phyloP scores from a whole-genome alignment of 2,329 filamentous ascomycete genomes.

The Diplodia corticola region DNA sequence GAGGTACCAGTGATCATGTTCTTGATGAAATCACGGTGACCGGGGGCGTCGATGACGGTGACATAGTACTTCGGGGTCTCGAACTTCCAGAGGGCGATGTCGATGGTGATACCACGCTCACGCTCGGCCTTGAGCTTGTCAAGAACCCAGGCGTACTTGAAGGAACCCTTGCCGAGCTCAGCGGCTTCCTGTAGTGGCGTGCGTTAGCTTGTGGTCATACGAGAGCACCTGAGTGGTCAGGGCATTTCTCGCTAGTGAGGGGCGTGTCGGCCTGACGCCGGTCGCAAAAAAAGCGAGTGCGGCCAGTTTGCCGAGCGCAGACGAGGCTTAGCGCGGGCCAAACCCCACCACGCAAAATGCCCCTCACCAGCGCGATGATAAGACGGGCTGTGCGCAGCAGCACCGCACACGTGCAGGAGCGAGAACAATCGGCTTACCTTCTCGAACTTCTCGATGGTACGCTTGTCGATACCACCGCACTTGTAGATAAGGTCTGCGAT shows the following conservation, averaged over 20 bases:
- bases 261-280: neutral
- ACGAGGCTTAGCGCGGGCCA: slow-evolving; percentile 39
- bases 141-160: slow-evolving; percentile 99
- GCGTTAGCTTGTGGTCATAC: slow-evolving; percentile 37
- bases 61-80: slow-evolving; percentile 97
- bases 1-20: slow-evolving; percentile 99
- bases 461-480: slow-evolving; percentile 99
- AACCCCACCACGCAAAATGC: slow-evolving; percentile 42
- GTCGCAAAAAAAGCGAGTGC: slow-evolving; percentile 17
- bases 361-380: slow-evolving; percentile 36
- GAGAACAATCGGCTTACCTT: slow-evolving; percentile 67
- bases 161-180: slow-evolving; percentile 99
- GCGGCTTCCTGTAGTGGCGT: slow-evolving; percentile 81
- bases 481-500: slow-evolving; percentile 97
- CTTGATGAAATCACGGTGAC: slow-evolving; percentile 99
- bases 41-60: slow-evolving; percentile 98
- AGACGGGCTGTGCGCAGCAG: slow-evolving; percentile 31
- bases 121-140: slow-evolving; percentile 99
- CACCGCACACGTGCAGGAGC: slow-evolving; percentile 27
- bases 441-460: slow-evolving; percentile 99
- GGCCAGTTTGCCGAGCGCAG: slow-evolving; percentile 29
- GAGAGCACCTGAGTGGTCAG: slow-evolving; percentile 15
- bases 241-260: neutral
- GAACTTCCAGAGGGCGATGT: slow-evolving; percentile 99
- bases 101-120: slow-evolving; percentile 99